Evolutionary conservation across 331 rosid genomes (phyloP).

Genomic region (Saraca asoca): DNA sequence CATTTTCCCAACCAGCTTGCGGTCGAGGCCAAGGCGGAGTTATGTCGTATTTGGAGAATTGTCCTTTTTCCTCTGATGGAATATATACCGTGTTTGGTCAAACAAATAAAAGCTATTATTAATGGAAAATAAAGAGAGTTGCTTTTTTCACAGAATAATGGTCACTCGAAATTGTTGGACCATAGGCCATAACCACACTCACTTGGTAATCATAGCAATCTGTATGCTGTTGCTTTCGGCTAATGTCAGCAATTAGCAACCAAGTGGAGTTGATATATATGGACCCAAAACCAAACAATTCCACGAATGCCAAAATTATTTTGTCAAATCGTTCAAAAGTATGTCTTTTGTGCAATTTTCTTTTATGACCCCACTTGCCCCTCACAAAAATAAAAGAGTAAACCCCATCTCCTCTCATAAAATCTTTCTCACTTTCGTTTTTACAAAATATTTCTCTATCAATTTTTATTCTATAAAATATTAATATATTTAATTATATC

Average conservation of each 20-base stretch:
- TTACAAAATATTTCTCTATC: no score
- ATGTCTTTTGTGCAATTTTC: neutral
- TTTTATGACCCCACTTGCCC: conserved; percentile 3
- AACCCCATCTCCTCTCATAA: no score
- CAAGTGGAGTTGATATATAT: conserved; percentile 19
- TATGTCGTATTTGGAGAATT: conserved; percentile 17
- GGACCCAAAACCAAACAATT: neutral
- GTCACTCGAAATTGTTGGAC: conserved; percentile 40
- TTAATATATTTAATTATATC: no score
- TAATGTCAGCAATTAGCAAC: neutral
- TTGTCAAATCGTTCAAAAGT: conserved; percentile 11
- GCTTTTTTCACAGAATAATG: conserved; percentile 28
- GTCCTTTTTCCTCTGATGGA: conserved; percentile 18
- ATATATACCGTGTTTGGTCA: conserved; percentile 32
- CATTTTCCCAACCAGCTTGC: conserved; percentile 24
- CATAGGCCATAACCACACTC: conserved; percentile 21
- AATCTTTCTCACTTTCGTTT: no score
- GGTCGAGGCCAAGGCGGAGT: conserved; percentile 29
- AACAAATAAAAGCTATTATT: conserved; percentile 30
- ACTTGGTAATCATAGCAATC: conserved; percentile 1
- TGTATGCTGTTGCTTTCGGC: conserved; percentile 24
- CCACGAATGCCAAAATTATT: neutral
- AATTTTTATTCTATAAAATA: no score
- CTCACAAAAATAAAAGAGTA: neutral
- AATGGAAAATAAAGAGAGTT: conserved; percentile 28